A percentile compares a stretch with the other conserved stretches of the same genome.
Conservation (phyloP, 345 rosid species). For the Turnera subulata region DNA sequence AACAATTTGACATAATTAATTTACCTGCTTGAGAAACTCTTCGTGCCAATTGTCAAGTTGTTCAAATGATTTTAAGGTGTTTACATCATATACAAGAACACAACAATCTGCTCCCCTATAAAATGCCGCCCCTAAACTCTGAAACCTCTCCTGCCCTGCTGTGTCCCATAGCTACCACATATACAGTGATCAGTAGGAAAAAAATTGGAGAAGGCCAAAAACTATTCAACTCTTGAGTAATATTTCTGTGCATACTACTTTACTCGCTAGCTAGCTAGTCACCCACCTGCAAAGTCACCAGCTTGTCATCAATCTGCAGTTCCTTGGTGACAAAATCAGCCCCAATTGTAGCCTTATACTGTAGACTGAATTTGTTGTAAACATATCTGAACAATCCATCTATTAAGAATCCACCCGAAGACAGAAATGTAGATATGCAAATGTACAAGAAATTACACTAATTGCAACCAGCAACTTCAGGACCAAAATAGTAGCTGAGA, state of each 20-base stretch:
- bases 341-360: constrained; percentile 88
- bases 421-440: no score
- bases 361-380: constrained; percentile 63
- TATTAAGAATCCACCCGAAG: no score
- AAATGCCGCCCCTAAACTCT: constrained; percentile 78
- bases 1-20: background rate
- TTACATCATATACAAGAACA: constrained; percentile 73
- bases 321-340: constrained; percentile 94
- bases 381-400: constrained; percentile 53
- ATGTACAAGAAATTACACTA: background rate
- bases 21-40: constrained; percentile 81
- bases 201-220: no score
- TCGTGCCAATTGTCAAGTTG: constrained; percentile 60
- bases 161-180: constrained; percentile 88
- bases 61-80: constrained; percentile 52
- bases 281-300: constrained; percentile 75
- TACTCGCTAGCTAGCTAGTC: no score
- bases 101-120: constrained; percentile 94
- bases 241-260: background rate
- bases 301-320: constrained; percentile 63
- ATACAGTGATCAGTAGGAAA: no score
- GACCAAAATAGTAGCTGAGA: no score
- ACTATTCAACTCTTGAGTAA: no score
- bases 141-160: constrained; percentile 95
- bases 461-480: no score